A percentile compares a stretch with the other conserved stretches of the same genome.
phyloP scores from a whole-genome alignment of 306 rosid genomes.

The Urtica urens region DNA sequence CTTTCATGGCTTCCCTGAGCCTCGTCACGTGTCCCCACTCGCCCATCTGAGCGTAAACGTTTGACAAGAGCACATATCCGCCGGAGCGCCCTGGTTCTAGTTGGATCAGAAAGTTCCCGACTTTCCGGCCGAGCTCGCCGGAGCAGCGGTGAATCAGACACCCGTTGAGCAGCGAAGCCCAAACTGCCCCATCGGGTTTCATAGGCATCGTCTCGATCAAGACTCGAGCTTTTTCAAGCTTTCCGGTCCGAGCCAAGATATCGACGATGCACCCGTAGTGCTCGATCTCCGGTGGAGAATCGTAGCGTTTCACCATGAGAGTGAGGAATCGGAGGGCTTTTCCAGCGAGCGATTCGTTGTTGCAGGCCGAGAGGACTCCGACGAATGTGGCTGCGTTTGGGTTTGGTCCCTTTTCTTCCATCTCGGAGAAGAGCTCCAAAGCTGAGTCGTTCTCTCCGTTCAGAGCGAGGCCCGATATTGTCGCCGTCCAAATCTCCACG shows the following conservation, averaged over 20 bases:
- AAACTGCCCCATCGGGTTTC: constrained; percentile 22
- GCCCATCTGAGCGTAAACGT: constrained; percentile 35
- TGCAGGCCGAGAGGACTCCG: constrained; percentile 49
- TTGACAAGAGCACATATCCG: constrained; percentile 34
- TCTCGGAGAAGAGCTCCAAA: constrained; percentile 27
- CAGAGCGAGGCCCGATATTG: constrained; percentile 12
- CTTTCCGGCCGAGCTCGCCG: constrained; percentile 24
- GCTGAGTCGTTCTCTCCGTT: constrained; percentile 23
- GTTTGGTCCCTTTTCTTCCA: constrained; percentile 44
- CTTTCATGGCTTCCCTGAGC: constrained; percentile 37
- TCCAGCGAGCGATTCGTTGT: constrained; percentile 23
- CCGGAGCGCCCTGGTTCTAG: constrained; percentile 44
- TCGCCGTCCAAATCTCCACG: constrained; percentile 15
- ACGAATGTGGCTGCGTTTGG: constrained; percentile 44
- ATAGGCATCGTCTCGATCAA: constrained; percentile 31
- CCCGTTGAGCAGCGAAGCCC: constrained; percentile 33
- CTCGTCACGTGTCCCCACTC: constrained; percentile 33
- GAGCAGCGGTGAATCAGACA: constrained; percentile 38
- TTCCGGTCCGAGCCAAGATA: constrained; percentile 40
- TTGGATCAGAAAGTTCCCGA: constrained; percentile 34
- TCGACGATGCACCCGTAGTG: constrained; percentile 53
- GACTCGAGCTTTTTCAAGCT: constrained; percentile 24
- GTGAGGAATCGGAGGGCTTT: constrained; percentile 19
- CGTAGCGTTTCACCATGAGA: constrained; percentile 33
- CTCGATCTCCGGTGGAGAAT: constrained; percentile 33